These are phyloP conservation scores for Fusarium pseudonygamai DNA, from an alignment of 2,329 filamentous ascomycete genomes.

Conservation along the genomic window DNA sequence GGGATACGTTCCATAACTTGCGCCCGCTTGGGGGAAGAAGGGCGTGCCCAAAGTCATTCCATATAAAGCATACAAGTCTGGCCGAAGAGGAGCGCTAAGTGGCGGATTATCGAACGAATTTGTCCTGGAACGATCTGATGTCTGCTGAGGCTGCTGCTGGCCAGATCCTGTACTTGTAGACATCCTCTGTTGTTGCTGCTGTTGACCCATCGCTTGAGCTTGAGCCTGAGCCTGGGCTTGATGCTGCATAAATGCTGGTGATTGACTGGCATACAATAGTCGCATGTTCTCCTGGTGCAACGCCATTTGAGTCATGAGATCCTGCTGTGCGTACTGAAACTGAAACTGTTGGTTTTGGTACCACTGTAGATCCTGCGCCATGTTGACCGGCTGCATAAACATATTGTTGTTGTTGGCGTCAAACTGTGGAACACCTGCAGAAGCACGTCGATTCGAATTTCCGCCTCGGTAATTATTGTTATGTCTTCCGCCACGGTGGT, in stretches of 20 bases:
- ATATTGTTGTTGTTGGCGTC: slow-evolving; percentile 53
- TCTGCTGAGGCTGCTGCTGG: slow-evolving; percentile 46
- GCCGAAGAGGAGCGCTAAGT: slow-evolving; percentile 65
- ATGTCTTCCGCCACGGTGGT: slow-evolving; percentile 60
- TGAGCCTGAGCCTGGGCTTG: slow-evolving; percentile 30
- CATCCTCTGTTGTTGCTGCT: slow-evolving; percentile 47
- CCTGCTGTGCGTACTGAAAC: slow-evolving; percentile 53
- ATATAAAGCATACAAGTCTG: slow-evolving; percentile 65
- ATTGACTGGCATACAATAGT: slow-evolving; percentile 48
- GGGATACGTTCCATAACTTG: slow-evolving; percentile 63
- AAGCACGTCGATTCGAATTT: slow-evolving; percentile 61
- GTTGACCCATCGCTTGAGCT: slow-evolving; percentile 48
- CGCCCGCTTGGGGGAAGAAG: slow-evolving; percentile 57
- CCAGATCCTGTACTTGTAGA: slow-evolving; percentile 29
- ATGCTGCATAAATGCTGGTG: slow-evolving; percentile 49
- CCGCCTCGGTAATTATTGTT: slow-evolving; percentile 55
- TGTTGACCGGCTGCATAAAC: slow-evolving; percentile 55
- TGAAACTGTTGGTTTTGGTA: slow-evolving; percentile 56
- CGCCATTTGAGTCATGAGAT: slow-evolving; percentile 55
- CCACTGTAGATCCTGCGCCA: slow-evolving; percentile 61
- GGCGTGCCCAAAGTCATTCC: slow-evolving; percentile 52
- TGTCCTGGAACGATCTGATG: slow-evolving; percentile 64
- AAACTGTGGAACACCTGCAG: slow-evolving; percentile 61
- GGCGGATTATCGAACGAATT: slow-evolving; percentile 72
- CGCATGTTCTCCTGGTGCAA: slow-evolving; percentile 51